These are phyloP conservation scores for Capronia epimyces DNA, from an alignment of 2,329 filamentous ascomycete genomes.

Conservation along the genomic window DNA sequence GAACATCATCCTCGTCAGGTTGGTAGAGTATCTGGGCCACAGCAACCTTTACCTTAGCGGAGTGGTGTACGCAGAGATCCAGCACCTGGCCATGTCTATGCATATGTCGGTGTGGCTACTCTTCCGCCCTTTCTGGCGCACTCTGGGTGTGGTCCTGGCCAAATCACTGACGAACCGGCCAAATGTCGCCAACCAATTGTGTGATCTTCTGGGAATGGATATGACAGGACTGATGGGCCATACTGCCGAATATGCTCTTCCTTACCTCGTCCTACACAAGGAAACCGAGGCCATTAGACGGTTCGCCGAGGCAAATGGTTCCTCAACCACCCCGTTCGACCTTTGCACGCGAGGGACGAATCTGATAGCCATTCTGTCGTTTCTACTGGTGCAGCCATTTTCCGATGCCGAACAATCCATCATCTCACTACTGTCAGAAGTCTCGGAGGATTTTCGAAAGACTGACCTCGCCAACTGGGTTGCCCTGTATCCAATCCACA, in stretches of 20 bases:
- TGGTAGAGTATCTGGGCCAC: slow-evolving; percentile 83
- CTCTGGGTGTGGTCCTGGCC: slow-evolving; percentile 71
- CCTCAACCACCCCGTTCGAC: slow-evolving; percentile 53
- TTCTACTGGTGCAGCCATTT: slow-evolving; percentile 56
- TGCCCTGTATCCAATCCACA: slow-evolving; percentile 66
- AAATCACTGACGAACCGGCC: slow-evolving; percentile 75
- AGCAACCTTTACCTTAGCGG: slow-evolving; percentile 72
- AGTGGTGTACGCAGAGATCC: slow-evolving; percentile 72
- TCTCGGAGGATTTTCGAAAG: slow-evolving; percentile 65
- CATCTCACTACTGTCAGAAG: slow-evolving; percentile 61
- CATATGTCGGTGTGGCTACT: slow-evolving; percentile 60
- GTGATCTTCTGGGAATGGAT: slow-evolving; percentile 67
- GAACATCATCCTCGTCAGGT: slow-evolving; percentile 74
- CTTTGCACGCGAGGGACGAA: slow-evolving; percentile 53
- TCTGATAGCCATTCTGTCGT: slow-evolving; percentile 54
- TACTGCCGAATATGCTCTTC: slow-evolving; percentile 76
- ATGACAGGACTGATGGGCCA: slow-evolving; percentile 67
- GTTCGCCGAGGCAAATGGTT: slow-evolving; percentile 65
- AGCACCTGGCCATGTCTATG: slow-evolving; percentile 61
- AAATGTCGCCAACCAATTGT: slow-evolving; percentile 73
- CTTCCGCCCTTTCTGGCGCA: slow-evolving; percentile 84
- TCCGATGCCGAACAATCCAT: slow-evolving; percentile 62
- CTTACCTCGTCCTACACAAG: slow-evolving; percentile 75
- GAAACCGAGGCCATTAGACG: slow-evolving; percentile 72
- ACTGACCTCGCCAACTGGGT: slow-evolving; percentile 64